Evolutionary conservation across 164 flowering plant genomes (phyloP), one percentile per base, ranked within the genome.

Genomic region (Saururus chinensis): DNA sequence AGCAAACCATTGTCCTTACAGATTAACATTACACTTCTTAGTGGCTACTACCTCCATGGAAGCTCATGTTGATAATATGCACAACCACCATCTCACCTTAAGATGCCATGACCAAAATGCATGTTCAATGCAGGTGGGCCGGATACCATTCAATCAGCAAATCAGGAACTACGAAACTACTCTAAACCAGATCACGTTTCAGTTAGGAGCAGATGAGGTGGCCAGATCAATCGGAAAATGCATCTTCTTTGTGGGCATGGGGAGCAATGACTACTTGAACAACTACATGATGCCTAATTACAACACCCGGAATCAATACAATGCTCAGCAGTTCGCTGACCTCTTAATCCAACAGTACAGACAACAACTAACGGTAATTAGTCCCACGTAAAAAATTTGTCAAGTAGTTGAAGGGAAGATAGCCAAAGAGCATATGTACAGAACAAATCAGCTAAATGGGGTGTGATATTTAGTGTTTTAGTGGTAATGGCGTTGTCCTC

Each of bases 211-310:
- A 0, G 76, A 61, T 7, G 81, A 78, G 26, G 80, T 76, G 10
- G 80, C 86, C 0, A 37, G 57, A 19, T 70, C 81, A 0, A 51
- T 92, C 6, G 70, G 72, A 0, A 62, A 64, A 22, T 82, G 85
- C 80, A 74, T 92, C 40, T 87, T 92, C 81, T 89, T 87, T 56
- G 84, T 92, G 0, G 98, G 96, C n/a, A 86, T 92, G 91, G 96
- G 98, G 9, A 92, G 96, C 82, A 92, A 92, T 61, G 98, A 92
- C 82, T 87, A 92, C 75, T 82, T 87, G n/a, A 92, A 92, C 84
- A 95, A 95, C 67, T 95, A 95, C 70, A 80, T 95, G 41, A 84
- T 95, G 93, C 96, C 97, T 7, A 91, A 83, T 66, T 95, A 87
- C 66, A 58, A 66, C 0, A 95, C 97, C n/a, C 56, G 70, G 12